Evolutionary conservation across 2,329 filamentous ascomycete species (phyloP).

Genomic region (Clonostachys sp.): DNA sequence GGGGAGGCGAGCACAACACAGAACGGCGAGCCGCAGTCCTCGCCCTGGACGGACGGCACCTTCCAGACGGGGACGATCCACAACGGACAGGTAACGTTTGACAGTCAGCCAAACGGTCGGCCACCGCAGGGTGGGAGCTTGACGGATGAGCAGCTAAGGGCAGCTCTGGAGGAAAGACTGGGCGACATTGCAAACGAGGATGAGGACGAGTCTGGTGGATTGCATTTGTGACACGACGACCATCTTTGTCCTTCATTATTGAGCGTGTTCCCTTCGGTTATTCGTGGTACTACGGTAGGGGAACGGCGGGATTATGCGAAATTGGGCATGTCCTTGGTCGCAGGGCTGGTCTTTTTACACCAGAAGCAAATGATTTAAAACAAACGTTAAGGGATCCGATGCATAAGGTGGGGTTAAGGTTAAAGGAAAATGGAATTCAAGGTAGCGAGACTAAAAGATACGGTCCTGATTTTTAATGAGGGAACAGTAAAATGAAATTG

Average conservation of each 20-base stretch:
- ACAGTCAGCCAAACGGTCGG: slow-evolving; percentile 15
- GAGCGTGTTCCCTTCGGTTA: not conserved
- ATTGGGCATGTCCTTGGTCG: no score
- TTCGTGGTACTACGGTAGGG: no score
- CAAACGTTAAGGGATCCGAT: no score
- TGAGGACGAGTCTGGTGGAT: slow-evolving; percentile 46
- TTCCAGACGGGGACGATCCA: slow-evolving; percentile 56
- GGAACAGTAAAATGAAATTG: slow-evolving; percentile 4
- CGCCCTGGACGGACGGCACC: slow-evolving; percentile 59
- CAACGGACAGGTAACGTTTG: slow-evolving; percentile 42
- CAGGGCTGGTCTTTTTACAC: no score
- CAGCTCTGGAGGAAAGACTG: slow-evolving; percentile 51
- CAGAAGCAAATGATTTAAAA: no score
- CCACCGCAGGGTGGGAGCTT: slow-evolving; percentile 37
- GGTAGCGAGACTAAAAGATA: no score
- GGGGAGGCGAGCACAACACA: slow-evolving; percentile 5
- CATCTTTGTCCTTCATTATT: slow-evolving; percentile 1
- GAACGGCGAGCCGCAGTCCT: slow-evolving; percentile 15
- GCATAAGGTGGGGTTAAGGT: no score
- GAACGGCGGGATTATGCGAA: no score
- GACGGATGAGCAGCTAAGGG: slow-evolving; percentile 54
- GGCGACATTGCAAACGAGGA: slow-evolving; percentile 34
- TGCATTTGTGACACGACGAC: slow-evolving; percentile 48
- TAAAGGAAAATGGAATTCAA: no score
- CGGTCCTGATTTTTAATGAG: slow-evolving; percentile 14